phyloP scores from a whole-genome alignment of 352 stramenopile species.

The Achlya hypogyna region DNA sequence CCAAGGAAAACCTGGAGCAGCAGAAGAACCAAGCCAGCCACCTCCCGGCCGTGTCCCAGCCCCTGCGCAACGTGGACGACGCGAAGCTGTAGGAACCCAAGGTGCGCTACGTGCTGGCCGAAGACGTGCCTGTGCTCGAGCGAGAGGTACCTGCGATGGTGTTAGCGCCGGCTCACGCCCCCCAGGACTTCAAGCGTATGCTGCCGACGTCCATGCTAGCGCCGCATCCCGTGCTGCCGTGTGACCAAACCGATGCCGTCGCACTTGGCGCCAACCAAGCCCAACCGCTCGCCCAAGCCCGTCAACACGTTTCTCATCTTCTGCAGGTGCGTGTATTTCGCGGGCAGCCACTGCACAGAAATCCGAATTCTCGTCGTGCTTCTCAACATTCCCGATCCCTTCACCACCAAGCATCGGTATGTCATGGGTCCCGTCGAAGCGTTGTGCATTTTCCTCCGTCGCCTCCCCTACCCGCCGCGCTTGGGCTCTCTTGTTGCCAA shows the following conservation, averaged over 20 bases:
- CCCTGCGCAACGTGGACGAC: slow-evolving; percentile 55
- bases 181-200: slow-evolving; percentile 71
- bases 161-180: too few relatives aligned
- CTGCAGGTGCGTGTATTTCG: too few relatives aligned
- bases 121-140: slow-evolving; percentile 63
- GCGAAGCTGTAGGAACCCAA: slow-evolving; percentile 49
- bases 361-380: too few relatives aligned
- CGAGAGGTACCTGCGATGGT: slow-evolving; percentile 26
- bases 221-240: slow-evolving; percentile 9
- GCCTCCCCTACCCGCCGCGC: too few relatives aligned
- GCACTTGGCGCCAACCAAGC: slow-evolving; percentile 27
- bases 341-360: too few relatives aligned
- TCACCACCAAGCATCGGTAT: too few relatives aligned
- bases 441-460: too few relatives aligned
- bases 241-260: slow-evolving; percentile 33
- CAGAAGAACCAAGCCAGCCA: slow-evolving; percentile 47
- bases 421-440: too few relatives aligned
- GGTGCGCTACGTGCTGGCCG: slow-evolving; percentile 64
- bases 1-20: slow-evolving; percentile 61
- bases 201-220: slow-evolving; percentile 23
- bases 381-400: too few relatives aligned
- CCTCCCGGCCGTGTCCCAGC: slow-evolving; percentile 41
- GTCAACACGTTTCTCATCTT: slow-evolving; percentile 84
- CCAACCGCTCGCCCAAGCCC: slow-evolving; percentile 67
- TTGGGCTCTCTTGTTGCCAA: too few relatives aligned